Conservation (phyloP, 2,329 filamentous ascomycete genomes). For the Chalaropsis ovoidea region DNA sequence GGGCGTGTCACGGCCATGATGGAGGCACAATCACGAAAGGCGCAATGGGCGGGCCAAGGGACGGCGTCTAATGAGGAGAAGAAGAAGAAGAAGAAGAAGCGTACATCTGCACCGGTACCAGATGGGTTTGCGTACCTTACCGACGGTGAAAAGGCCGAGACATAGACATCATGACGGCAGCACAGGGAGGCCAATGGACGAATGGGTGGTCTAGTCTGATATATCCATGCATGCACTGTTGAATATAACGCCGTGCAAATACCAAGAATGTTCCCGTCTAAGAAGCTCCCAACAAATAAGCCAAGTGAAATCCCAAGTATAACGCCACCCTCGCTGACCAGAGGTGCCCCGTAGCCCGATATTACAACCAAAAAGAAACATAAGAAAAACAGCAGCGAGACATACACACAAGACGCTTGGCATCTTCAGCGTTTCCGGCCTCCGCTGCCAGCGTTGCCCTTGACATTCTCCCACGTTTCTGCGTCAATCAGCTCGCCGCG, state of each 20-base stretch:
- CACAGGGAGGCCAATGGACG: not conserved
- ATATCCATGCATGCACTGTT: not conserved
- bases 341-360: not conserved
- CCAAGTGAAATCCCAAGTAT: not conserved
- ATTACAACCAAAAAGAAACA: not conserved
- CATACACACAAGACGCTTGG: not conserved
- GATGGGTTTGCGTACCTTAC: conserved; percentile 33
- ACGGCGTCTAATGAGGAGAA: not conserved
- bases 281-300: not conserved
- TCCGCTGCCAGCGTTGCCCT: not conserved
- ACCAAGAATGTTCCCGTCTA: not conserved
- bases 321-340: not conserved
- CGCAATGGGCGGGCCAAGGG: conserved; percentile 9
- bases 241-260: not conserved
- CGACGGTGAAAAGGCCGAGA: conserved; percentile 27
- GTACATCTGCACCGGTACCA: conserved; percentile 27
- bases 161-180: not conserved
- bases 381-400: conserved; percentile 10
- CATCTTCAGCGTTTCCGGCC: conserved; percentile 6
- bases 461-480: conserved; percentile 33
- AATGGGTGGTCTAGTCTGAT: not conserved
- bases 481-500: conserved; percentile 66
- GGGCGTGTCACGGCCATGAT: conserved; percentile 23
- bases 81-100: conserved; percentile 17
- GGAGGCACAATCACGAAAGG: conserved; percentile 29